Evolutionary conservation across 2,329 filamentous ascomycete genomes (phyloP).

Genomic region (Talaromyces sp.): DNA sequence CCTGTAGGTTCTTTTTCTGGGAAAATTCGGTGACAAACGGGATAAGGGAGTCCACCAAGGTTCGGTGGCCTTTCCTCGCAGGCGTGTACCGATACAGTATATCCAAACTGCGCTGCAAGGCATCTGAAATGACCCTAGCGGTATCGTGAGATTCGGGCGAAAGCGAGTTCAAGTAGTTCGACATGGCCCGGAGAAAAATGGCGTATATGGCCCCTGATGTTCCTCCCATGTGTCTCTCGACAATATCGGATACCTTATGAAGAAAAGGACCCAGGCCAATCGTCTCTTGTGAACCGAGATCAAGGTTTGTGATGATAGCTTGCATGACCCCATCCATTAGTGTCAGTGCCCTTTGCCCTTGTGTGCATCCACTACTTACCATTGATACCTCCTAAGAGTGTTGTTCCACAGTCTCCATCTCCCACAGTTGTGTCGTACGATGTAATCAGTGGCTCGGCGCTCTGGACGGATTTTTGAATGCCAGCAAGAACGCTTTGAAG

Average conservation of each 20-base stretch:
- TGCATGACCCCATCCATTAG: not conserved
- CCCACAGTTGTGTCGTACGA: conserved; percentile 60
- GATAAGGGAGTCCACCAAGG: not conserved
- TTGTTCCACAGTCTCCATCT: conserved; percentile 63
- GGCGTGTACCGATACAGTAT: not conserved
- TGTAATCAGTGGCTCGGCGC: conserved; percentile 50
- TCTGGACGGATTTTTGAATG: not conserved
- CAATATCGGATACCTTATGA: conserved; percentile 37
- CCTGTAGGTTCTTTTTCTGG: not conserved
- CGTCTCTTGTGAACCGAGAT: not conserved
- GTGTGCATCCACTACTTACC: conserved; percentile 19
- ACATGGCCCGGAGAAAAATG: conserved; percentile 11
- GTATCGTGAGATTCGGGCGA: not conserved
- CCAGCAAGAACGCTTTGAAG: not conserved
- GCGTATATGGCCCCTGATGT: conserved; percentile 60
- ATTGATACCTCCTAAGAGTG: conserved; percentile 51
- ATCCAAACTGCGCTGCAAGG: not conserved
- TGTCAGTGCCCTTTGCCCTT: not conserved
- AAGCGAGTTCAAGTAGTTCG: not conserved
- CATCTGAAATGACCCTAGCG: not conserved
- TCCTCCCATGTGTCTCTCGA: conserved; percentile 61
- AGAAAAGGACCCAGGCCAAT: not conserved
- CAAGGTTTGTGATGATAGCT: not conserved
- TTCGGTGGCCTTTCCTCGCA: not conserved
- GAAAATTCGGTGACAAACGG: not conserved